Evolutionary conservation across 441 rosid genomes (phyloP).

Genomic region (Brassica hybrid): DNA sequence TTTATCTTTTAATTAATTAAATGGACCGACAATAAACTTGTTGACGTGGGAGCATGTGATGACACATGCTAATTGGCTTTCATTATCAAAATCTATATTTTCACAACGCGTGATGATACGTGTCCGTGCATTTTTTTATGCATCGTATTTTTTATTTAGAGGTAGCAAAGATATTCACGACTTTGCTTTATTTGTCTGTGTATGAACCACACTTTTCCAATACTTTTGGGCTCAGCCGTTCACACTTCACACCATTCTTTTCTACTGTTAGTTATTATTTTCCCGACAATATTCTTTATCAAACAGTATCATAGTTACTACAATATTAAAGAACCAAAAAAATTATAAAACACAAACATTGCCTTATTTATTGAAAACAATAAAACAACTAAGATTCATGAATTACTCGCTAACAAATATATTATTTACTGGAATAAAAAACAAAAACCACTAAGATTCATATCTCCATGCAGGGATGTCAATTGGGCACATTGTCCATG

Average conservation of each 20-base stretch:
- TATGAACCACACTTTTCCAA: not conserved
- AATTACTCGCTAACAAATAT: too few relatives aligned
- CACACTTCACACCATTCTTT: not conserved
- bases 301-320: not conserved
- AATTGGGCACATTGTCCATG: too few relatives aligned
- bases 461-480: too few relatives aligned
- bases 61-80: constrained; percentile 31
- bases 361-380: too few relatives aligned
- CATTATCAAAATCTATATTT: constrained; percentile 22
- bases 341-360: too few relatives aligned
- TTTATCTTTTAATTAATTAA: not conserved
- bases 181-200: constrained; percentile 16
- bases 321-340: too few relatives aligned
- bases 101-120: constrained; percentile 7
- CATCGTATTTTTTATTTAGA: not conserved
- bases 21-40: constrained; percentile 36
- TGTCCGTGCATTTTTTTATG: not conserved
- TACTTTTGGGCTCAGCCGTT: not conserved
- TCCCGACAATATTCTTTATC: not conserved
- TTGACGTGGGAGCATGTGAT: constrained; percentile 37
- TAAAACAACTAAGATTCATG: too few relatives aligned
- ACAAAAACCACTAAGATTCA: too few relatives aligned
- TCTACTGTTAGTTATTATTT: not conserved
- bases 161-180: constrained; percentile 22
- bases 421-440: too few relatives aligned